These are phyloP conservation scores for Saksenaea oblongispora DNA, from an alignment of 371 early-diverging fungal species.

Conservation along the genomic window DNA sequence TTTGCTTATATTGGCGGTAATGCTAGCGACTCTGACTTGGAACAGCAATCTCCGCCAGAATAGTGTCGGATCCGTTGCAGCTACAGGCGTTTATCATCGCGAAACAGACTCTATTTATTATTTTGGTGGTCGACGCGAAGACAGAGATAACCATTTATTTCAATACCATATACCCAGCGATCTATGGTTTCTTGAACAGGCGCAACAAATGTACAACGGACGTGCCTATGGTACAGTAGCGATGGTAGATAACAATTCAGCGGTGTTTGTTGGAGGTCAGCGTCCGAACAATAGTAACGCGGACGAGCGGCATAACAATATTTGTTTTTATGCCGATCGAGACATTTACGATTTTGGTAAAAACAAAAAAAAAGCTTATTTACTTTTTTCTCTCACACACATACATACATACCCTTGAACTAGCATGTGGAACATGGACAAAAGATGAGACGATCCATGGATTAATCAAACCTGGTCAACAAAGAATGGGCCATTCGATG, in stretches of 20 bases:
- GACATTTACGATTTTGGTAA: slow-evolving; percentile 10
- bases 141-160: neutral
- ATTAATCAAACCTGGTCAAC: neutral
- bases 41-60: slow-evolving; percentile 5
- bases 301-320: neutral
- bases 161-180: slow-evolving; percentile 6
- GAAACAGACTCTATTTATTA: slow-evolving; percentile 3
- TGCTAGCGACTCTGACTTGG: slow-evolving; percentile 9
- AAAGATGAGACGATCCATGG: neutral
- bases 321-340: slow-evolving; percentile 5
- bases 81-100: slow-evolving; percentile 3
- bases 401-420: neutral
- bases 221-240: slow-evolving; percentile 1
- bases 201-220: neutral
- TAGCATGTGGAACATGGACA: neutral
- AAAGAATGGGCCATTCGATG: slow-evolving; percentile 9
- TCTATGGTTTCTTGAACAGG: slow-evolving; percentile 9
- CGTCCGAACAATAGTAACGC: neutral
- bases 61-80: neutral
- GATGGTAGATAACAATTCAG: neutral
- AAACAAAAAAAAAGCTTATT: neutral
- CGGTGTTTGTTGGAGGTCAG: slow-evolving; percentile 7
- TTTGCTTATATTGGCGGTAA: neutral
- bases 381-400: neutral
- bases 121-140: slow-evolving; percentile 2